Conservation (phyloP, 805 yeast species). For the Starmerella scarabaei region DNA sequence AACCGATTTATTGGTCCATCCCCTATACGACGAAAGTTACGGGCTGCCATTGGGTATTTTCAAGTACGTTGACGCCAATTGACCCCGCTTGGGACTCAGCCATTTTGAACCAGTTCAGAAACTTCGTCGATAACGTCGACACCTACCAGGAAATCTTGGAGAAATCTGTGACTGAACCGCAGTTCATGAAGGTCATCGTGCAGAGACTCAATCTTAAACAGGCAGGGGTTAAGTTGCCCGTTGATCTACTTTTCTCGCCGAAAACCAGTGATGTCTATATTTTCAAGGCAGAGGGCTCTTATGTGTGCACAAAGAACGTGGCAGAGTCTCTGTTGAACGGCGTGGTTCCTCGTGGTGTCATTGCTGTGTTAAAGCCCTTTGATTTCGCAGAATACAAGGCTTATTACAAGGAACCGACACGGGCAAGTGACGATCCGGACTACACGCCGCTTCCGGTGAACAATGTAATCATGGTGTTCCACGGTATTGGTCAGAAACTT, state of each 20-base stretch:
- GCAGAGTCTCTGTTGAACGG: conserved; percentile 12
- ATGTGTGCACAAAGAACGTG: conserved; percentile 6
- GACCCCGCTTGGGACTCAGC: conserved; percentile 25
- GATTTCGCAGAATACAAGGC: conserved; percentile 26
- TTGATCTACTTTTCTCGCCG: conserved; percentile 25
- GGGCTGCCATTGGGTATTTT: conserved; percentile 30
- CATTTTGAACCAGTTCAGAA: conserved; percentile 22
- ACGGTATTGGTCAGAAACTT: conserved; percentile 87
- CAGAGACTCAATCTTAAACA: conserved; percentile 18
- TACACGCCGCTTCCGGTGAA: conserved; percentile 32
- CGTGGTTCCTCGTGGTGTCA: conserved; percentile 10
- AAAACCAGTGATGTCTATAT: conserved; percentile 17
- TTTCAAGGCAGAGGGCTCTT: conserved; percentile 14
- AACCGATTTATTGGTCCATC: conserved; percentile 32
- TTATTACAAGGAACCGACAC: conserved; percentile 20
- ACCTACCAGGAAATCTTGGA: conserved; percentile 10
- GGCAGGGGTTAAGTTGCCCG: conserved; percentile 10
- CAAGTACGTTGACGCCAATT: conserved; percentile 26
- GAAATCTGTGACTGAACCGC: conserved; percentile 21
- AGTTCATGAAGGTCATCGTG: conserved; percentile 20
- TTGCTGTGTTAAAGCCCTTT: conserved; percentile 19
- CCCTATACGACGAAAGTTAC: conserved; percentile 25
- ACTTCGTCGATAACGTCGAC: conserved; percentile 20
- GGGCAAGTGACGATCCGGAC: conserved; percentile 22
- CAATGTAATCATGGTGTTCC: conserved; percentile 68